Evolutionary conservation across 805 yeast species (phyloP).

Genomic region (Tetrapisispora pingtungensis): DNA sequence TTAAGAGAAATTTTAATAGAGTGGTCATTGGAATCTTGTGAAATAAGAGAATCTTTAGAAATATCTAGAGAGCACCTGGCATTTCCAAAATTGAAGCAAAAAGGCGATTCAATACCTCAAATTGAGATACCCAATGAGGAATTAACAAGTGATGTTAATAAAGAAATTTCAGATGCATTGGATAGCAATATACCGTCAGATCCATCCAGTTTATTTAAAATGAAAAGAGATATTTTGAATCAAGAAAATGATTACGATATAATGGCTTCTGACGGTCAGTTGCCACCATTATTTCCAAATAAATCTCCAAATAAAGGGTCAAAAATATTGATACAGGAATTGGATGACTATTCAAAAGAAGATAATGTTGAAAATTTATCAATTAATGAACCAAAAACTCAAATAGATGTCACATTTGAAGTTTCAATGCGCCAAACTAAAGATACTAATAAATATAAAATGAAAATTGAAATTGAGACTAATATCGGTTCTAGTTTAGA

Average conservation of each 20-base stretch:
- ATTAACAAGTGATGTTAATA: slow-evolving; percentile 31
- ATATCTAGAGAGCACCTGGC: slow-evolving; percentile 52
- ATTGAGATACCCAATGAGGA: slow-evolving; percentile 40
- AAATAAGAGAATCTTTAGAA: slow-evolving; percentile 38
- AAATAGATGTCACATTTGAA: slow-evolving; percentile 16
- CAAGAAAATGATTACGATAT: slow-evolving; percentile 17
- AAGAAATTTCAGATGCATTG: slow-evolving; percentile 24
- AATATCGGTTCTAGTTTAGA: slow-evolving; percentile 27
- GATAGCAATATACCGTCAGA: slow-evolving; percentile 31
- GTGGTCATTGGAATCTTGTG: slow-evolving; percentile 78
- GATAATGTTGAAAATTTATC: background rate
- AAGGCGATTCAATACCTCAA: slow-evolving; percentile 45
- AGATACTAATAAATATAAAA: slow-evolving; percentile 22
- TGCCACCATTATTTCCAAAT: slow-evolving; percentile 24
- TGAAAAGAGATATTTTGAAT: slow-evolving; percentile 21
- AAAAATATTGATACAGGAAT: slow-evolving; percentile 46
- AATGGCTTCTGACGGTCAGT: slow-evolving; percentile 13
- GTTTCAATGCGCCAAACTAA: slow-evolving; percentile 26
- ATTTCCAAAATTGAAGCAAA: slow-evolving; percentile 61
- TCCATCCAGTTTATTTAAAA: slow-evolving; percentile 36
- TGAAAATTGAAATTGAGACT: slow-evolving; percentile 31
- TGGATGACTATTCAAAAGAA: background rate
- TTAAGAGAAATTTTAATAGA: slow-evolving; percentile 60
- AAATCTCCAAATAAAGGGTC: slow-evolving; percentile 3
- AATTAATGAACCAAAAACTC: background rate